Base-by-base conservation (phyloP, 2,329 filamentous ascomycete genomes). In the Harringtonia aguacate region DNA sequence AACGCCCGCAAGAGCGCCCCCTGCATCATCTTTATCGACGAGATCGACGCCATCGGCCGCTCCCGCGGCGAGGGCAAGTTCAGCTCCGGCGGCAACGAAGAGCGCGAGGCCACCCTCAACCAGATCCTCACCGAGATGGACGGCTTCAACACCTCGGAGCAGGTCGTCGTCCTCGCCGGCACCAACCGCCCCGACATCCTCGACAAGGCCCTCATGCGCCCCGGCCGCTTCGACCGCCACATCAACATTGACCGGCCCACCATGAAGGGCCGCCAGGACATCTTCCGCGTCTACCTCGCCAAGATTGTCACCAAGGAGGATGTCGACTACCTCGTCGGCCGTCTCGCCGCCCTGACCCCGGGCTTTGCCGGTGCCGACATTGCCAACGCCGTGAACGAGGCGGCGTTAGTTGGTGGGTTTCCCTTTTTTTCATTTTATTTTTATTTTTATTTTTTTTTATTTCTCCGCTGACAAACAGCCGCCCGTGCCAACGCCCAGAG, bases 111-210 rank as follows among this genome's bases (percentile, higher is more conserved):
- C 39, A 98, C 92, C 0, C 79, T 98, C 24, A 98, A 98, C 65
- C 92, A 98, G 67, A 97, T 98, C 49, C 71, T 98, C 43, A 98
- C 92, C 0, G 92, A 98, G 63, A 98, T 98, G 92, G 92, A 98
- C 61, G 92, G 90, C 46, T 97, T 97, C 79, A 95, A 95, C 65
- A 97, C 90, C 8, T 79, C 83, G 3, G 90, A 97, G 58, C 90
- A 97, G 66, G 86, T 98, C 35, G 90, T 98, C 43, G 92, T 98
- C 28, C 75, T 98, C 49, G 92, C 92, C 39, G 92, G 92, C 68
- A 98, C 92, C 45, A 98, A 98, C 68, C 77, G 92, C 66, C 84
- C 88, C 12, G 92, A 98, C 61, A 80, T 97, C 39, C 76, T 98
- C 35, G 92, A 98, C 63, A 88, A 92, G 69, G 92, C 92, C 8